Percentiles rank a stretch among this genome's conserved stretches.
Conservation (phyloP, 208 protist genomes). For the Porcisia hertigi region DNA sequence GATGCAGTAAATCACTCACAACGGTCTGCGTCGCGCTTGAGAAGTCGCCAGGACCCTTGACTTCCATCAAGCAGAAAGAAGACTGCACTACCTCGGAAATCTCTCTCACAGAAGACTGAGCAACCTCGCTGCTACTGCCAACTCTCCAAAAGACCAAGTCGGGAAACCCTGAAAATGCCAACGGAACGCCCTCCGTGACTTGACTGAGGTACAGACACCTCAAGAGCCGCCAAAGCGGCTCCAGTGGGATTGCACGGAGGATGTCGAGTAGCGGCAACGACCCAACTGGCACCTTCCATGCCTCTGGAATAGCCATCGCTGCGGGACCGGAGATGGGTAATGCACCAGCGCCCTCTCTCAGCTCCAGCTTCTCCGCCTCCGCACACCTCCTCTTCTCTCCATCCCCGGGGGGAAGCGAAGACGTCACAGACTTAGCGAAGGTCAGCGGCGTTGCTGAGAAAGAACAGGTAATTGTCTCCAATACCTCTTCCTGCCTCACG, state of each 20-base stretch:
- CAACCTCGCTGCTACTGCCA: not conserved
- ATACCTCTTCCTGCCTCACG: not conserved
- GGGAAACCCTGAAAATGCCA: conserved; percentile 74
- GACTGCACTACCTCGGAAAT: no score
- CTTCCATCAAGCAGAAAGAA: conserved; percentile 71
- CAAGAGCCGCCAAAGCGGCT: conserved; percentile 57
- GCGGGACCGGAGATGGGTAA: not conserved
- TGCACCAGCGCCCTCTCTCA: not conserved
- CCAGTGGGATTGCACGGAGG: conserved; percentile 47
- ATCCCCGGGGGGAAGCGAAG: not conserved
- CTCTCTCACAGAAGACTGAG: not conserved
- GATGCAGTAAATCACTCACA: conserved; percentile 66
- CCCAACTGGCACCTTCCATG: conserved; percentile 42
- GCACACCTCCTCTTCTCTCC: not conserved
- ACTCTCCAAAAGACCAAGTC: conserved; percentile 74
- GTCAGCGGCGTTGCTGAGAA: not conserved
- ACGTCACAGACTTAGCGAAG: not conserved
- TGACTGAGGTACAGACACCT: conserved; percentile 54
- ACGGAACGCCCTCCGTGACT: conserved; percentile 48
- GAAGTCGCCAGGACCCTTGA: conserved; percentile 74
- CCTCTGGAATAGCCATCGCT: conserved; percentile 17
- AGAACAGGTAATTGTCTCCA: not conserved
- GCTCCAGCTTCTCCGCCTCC: not conserved
- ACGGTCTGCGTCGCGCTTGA: conserved; percentile 70
- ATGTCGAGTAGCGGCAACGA: conserved; percentile 61